These are phyloP conservation scores for Warburgia ugandensis DNA, from an alignment of 164 flowering plant species.

Conservation along the genomic window DNA sequence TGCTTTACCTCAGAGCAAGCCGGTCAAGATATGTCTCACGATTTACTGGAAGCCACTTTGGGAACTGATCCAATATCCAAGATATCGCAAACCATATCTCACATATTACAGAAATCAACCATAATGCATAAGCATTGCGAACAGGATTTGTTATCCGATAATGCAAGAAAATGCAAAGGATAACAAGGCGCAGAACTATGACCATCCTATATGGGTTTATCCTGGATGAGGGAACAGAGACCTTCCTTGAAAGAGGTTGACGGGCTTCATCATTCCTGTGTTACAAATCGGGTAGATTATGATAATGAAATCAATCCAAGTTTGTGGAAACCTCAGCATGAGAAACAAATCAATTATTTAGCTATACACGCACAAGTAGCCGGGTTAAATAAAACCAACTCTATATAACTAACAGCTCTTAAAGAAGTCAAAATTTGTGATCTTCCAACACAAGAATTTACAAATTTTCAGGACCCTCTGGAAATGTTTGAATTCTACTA, in stretches of 20 bases:
- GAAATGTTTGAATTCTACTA: too few relatives aligned
- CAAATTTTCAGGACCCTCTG: too few relatives aligned
- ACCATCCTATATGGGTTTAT: constrained; percentile 50
- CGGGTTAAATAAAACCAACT: too few relatives aligned
- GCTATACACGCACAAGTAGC: too few relatives aligned
- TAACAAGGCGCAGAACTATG: constrained; percentile 39
- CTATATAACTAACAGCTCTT: too few relatives aligned
- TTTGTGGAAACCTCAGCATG: too few relatives aligned
- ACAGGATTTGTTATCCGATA: constrained; percentile 52
- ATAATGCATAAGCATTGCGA: constrained; percentile 40
- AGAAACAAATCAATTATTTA: too few relatives aligned
- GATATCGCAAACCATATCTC: constrained; percentile 56
- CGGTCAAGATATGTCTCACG: constrained; percentile 55
- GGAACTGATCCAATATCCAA: constrained; percentile 53
- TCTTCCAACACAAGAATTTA: too few relatives aligned
- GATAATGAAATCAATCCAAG: too few relatives aligned
- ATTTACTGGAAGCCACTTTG: constrained; percentile 46
- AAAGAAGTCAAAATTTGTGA: too few relatives aligned
- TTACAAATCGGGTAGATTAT: not conserved
- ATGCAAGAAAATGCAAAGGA: constrained; percentile 42
- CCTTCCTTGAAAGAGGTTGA: constrained; percentile 53
- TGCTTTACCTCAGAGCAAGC: constrained; percentile 41
- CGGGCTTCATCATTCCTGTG: constrained; percentile 57
- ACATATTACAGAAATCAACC: constrained; percentile 50
- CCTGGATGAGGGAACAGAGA: constrained; percentile 41